Evolutionary conservation across 345 rosid genomes (phyloP).

Genomic region (thale cress (Arabidopsis thaliana)): TAIR10.1 NC_003075.7:17969501-17970000

Average conservation of each 20-base stretch:
- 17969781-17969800: constrained; percentile 83
- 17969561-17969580: constrained; percentile 80
- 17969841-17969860: constrained; percentile 26
- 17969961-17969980: constrained; percentile 28
- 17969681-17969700: constrained; percentile 72
- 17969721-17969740: constrained; percentile 99
- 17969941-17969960: constrained; percentile 23
- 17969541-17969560: constrained; percentile 86
- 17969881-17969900: constrained; percentile 34
- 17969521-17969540: constrained; percentile 83
- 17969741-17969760: constrained; percentile 78
- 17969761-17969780: constrained; percentile 72
- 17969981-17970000: constrained; percentile 3
- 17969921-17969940: constrained; percentile 27
- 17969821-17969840: constrained; percentile 39
- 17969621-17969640: constrained; percentile 94
- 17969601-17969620: constrained; percentile 72
- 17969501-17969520: constrained; percentile 84
- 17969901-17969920: constrained; percentile 45
- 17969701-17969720: constrained; percentile 79
- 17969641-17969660: constrained; percentile 86
- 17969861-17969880: constrained; percentile 33
- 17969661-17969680: constrained; percentile 71
- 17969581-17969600: constrained; percentile 79
- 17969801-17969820: background rate